Base-by-base conservation (phyloP, 2,329 filamentous ascomycete genomes). In the Coniochaeta ligniaria region DNA sequence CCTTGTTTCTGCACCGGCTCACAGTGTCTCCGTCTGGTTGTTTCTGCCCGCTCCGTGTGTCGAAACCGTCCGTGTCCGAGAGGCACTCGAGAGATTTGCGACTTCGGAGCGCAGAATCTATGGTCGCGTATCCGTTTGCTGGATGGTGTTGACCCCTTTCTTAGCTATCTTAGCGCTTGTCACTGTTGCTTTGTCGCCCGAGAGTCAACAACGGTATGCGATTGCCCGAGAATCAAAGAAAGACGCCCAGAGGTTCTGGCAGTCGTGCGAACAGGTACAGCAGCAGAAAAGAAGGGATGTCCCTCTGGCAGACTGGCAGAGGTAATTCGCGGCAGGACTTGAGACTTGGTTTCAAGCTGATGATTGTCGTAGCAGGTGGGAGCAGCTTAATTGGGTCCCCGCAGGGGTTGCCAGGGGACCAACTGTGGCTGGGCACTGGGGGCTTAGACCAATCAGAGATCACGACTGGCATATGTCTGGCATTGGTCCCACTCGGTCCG, bases 301-400 rank as follows among this genome's bases (percentile, higher is more conserved):
- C 52, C 52, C 33, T 56, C 54, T 56, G 31, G 35, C n/a, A 56
- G 52, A 35, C n/a, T n/a, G n/a, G n/a, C n/a, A n/a, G n/a, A 38
- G 31, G 54, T 56, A 56, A 56, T 56, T 56, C 56, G 56, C 56
- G 35, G 56, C 56, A 45, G 36, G 56, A 41, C 56, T 11, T 28
- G 35, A 7, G 36, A n/a, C 56, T 41, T 28, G 38, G 56, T 58
- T 58, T 58, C 56, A 58, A 58, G 56, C 56, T 58, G 56, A 58
- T 45, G 38, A 45, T 58, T 58, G 26, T 45, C 54, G 54, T 38
- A 57, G 33, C 54, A 57, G 35, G 54, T 52, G 9, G 38, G 31
- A 31, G 54, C 35, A 36, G 54, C 54, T 57, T 24, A 57, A 57
- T 57, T 31, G 54, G 22, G 38, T n/a, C 43, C n/a, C 17, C 22